Evolutionary conservation across 208 protist genomes (phyloP), one percentile per base, ranked within the genome.

Genomic region (Trichomonas gallinae): DNA sequence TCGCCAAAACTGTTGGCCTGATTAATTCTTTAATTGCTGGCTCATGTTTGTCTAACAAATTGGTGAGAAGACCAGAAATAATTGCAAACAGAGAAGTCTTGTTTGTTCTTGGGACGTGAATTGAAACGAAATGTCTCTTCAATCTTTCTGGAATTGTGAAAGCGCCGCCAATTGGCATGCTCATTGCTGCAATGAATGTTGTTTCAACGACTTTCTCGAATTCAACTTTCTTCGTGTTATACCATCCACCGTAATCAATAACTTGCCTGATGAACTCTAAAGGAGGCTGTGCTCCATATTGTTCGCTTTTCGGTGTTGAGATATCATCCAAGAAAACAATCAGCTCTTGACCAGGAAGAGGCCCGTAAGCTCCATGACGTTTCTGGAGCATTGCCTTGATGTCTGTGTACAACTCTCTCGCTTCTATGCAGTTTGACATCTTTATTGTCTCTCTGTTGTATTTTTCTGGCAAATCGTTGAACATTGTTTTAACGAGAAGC

Each of bases 271-370:
- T 97, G 31, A 99, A 97, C 97, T 99, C 99, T 96, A 99, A 98
- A 31, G 99, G 98, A 89, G 99, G 99, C 51, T 99, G 99, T 9
- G 99, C 98, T 42, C 99, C 99, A 97, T 99, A 99, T 89, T 98
- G 97, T 97, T 99, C 99, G 3, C 98, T 97, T 11, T 98, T 98
- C 10, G 99, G 98, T 98, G 99, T 99, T 97, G 99, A 99, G n/a
- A 99, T 97, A 97, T 99, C 99, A 97, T 99, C 99, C 96, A 99
- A 98, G 97, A 99, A 99, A 26, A 99, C 97, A n/a, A 99, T 98
- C 15, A 97, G 40, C 26, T 98, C 97, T 97, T 99, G 98, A 85
- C 98, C 98, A 34, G 31, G 34, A 89, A 89, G 83, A n/a, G 83
- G 83, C n/a, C 83, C 83, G 26, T 46, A 89, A 48, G 34, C 31